Evolutionary conservation across 805 yeast species (phyloP).

Genomic region (Pichia nakasei): DNA sequence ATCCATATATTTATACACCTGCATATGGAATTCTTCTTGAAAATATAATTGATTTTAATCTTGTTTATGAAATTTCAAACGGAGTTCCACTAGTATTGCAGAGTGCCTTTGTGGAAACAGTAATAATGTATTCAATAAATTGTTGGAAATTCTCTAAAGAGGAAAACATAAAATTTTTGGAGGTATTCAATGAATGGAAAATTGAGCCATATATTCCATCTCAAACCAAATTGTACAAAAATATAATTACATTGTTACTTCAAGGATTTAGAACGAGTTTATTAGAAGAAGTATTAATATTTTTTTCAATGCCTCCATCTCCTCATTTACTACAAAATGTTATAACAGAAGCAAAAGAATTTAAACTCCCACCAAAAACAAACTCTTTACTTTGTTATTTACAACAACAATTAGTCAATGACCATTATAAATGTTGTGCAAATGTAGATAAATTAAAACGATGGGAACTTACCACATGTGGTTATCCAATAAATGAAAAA

Average conservation of each 20-base stretch:
- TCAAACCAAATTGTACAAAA: slow-evolving; percentile 16
- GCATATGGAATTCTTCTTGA: slow-evolving; percentile 33
- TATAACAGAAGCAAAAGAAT: slow-evolving; percentile 12
- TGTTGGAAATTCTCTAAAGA: slow-evolving; percentile 32
- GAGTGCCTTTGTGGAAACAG: slow-evolving; percentile 30
- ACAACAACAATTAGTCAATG: slow-evolving; percentile 13
- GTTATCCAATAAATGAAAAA: background rate
- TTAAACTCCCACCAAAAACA: slow-evolving; percentile 4
- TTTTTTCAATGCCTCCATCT: slow-evolving; percentile 18
- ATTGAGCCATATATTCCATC: slow-evolving; percentile 18
- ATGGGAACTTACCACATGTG: slow-evolving; percentile 6
- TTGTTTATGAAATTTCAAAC: slow-evolving; percentile 25
- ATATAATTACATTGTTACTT: slow-evolving; percentile 9
- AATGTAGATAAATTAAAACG: slow-evolving; percentile 4
- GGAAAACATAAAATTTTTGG: slow-evolving; percentile 15
- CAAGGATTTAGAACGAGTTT: slow-evolving; percentile 17
- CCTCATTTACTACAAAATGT: slow-evolving; percentile 17
- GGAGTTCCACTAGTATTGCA: slow-evolving; percentile 19
- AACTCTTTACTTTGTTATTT: slow-evolving; percentile 15
- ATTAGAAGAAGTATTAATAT: slow-evolving; percentile 18
- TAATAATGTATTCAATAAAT: slow-evolving; percentile 36
- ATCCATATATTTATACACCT: slow-evolving; percentile 30
- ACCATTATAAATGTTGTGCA: slow-evolving; percentile 17
- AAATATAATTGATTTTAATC: slow-evolving; percentile 31
- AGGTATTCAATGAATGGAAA: slow-evolving; percentile 27